Evolutionary conservation across 805 yeast species (phyloP).

Genomic region (Starmerella riodocensis): DNA sequence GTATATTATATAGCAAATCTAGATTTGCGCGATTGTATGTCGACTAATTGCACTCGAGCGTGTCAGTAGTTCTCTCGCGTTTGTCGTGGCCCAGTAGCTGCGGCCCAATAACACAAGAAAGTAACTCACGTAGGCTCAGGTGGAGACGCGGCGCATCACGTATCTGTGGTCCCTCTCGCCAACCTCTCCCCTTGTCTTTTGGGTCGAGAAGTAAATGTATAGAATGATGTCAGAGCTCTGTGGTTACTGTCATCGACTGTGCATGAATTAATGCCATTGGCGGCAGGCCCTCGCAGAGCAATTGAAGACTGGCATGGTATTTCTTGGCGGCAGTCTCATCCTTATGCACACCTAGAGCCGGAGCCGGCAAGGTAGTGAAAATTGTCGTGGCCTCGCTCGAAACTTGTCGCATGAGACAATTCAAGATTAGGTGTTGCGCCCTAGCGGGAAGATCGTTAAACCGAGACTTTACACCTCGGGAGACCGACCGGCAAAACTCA

Average conservation of each 20-base stretch:
- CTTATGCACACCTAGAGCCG: slow-evolving; percentile 67
- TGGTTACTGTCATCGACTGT: slow-evolving; percentile 90
- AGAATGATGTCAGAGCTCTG: slow-evolving; percentile 45
- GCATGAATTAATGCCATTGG: slow-evolving; percentile 76
- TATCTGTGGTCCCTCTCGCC: too few relatives aligned
- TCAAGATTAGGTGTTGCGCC: slow-evolving; percentile 79
- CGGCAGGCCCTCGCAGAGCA: slow-evolving; percentile 74
- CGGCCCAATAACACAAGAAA: too few relatives aligned
- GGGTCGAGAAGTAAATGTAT: too few relatives aligned
- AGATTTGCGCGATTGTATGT: too few relatives aligned
- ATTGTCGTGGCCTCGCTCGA: slow-evolving; percentile 60
- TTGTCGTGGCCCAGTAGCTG: too few relatives aligned
- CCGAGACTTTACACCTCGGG: slow-evolving; percentile 26
- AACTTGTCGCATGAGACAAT: slow-evolving; percentile 61
- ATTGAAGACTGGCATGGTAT: slow-evolving; percentile 59
- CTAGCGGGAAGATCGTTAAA: slow-evolving; percentile 84
- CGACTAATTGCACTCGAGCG: too few relatives aligned
- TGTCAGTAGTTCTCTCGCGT: too few relatives aligned
- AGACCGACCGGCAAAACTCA: neutral
- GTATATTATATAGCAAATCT: too few relatives aligned
- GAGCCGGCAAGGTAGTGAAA: slow-evolving; percentile 84
- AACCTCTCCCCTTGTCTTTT: too few relatives aligned
- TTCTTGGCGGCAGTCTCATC: slow-evolving; percentile 55
- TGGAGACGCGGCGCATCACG: too few relatives aligned
- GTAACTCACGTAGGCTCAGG: too few relatives aligned